Base-by-base conservation (phyloP, 2,329 filamentous ascomycete genomes). In the Emmonsia crescens region DNA sequence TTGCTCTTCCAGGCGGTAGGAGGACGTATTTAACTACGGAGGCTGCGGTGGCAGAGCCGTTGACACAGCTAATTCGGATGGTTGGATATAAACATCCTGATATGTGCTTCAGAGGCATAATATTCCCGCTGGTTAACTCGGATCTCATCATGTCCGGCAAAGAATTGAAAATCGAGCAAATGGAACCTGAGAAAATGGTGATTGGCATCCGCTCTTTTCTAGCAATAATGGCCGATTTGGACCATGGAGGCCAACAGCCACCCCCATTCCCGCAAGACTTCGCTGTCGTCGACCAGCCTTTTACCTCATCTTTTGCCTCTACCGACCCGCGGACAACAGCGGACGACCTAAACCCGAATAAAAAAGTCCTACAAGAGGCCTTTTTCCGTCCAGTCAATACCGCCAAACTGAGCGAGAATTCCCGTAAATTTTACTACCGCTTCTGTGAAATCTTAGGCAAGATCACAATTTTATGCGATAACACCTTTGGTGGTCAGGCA, bases 161-260 rank as follows among this genome's bases (percentile, higher is more conserved):
- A 68, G 89, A 96, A 52, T 77, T 94, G 49, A 91, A 85, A 70
- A 89, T 96, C 33, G 94, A 97, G 70, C 90, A 95, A 70, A 82
- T 99, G 64, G 94, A 99, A 64, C 94, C 95, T 0, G 95, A 99
- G 71, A 88, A 90, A 68, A 96, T 96, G 77, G 93, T 97, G n/a
- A 89, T 99, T 67, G 94, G 92, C 2, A 99, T 99, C 65, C 85
- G 91, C 65, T 89, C 94, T 2, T 99, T 97, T 72, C 80, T 99
- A 33, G 89, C 89, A 38, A 91, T 97, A 67, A 93, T 99, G 85
- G 84, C 89, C 0, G 94, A 99, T 72, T 79, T 97, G 31, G 94
- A 99, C 73, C 93, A 88, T 65, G 87, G 88, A 31, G 88, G 92
- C 57, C 82, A 85, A 65, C 83, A 87, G 14, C 83, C 83, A 29